phyloP scores from a whole-genome alignment of 805 yeast genomes.

The Diddensiella santjacobensis region DNA sequence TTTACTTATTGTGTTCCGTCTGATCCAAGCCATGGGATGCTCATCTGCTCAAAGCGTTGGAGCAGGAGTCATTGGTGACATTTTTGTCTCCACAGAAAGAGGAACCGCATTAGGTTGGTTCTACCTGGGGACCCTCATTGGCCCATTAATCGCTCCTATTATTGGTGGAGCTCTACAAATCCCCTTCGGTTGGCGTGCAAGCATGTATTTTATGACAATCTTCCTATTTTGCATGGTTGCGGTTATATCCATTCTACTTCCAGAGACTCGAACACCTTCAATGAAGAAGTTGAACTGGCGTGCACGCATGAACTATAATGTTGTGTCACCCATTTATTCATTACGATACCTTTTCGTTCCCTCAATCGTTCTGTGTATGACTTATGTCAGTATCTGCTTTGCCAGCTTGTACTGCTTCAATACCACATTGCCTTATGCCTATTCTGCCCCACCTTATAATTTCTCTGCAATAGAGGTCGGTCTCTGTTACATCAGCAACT shows the following conservation, averaged over 20 bases:
- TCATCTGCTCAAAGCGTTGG: constrained; percentile 7
- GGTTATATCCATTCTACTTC: neutral
- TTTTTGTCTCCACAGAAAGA: constrained; percentile 1
- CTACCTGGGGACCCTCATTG: constrained; percentile 2
- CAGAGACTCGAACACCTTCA: neutral
- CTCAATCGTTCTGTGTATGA: neutral
- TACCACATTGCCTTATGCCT: constrained; percentile 4
- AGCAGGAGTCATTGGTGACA: constrained; percentile 2
- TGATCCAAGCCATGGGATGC: constrained; percentile 4
- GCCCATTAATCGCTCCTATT: constrained; percentile 4
- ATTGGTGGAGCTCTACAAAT: constrained; percentile 1
- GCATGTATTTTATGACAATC: constrained; percentile 5
- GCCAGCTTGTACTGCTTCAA: constrained; percentile 6
- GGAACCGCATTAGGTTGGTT: constrained; percentile 6
- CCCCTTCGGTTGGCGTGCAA: neutral
- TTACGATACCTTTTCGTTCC: neutral
- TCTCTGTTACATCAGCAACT: constrained; percentile 3
- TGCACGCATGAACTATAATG: neutral
- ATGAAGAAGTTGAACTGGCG: neutral
- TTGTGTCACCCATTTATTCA: neutral
- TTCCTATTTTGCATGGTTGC: neutral
- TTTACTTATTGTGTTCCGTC: constrained; percentile 4
- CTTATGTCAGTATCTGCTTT: constrained; percentile 3
- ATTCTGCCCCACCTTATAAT: constrained; percentile 3
- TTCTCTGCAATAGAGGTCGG: constrained; percentile 3